Evolutionary conservation across 345 rosid species (phyloP).

Genomic region (Eucalyptus fibrosa): DNA sequence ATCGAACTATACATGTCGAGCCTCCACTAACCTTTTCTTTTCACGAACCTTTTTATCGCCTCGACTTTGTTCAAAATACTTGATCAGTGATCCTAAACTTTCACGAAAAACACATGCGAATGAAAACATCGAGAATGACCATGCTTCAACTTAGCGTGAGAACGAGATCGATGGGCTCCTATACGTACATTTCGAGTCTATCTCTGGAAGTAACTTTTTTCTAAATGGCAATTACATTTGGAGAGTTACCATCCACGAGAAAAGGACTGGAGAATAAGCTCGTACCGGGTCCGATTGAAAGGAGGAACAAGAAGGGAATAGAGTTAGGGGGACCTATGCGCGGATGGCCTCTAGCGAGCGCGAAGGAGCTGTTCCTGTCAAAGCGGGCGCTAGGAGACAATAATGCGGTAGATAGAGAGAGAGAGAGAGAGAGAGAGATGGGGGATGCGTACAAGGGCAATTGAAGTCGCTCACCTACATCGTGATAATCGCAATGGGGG

Average conservation of each 20-base stretch:
- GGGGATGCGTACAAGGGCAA: not conserved
- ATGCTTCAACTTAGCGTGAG: not conserved
- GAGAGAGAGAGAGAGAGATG: not conserved
- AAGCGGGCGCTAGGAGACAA: not conserved
- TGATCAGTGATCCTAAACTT: not conserved
- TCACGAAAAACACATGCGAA: accelerated
- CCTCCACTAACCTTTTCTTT: not conserved
- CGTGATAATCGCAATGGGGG: not conserved
- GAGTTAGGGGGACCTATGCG: not conserved
- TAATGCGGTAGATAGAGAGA: not conserved
- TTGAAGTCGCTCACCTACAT: not conserved
- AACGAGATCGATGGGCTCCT: not conserved
- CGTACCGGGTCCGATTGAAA: not conserved
- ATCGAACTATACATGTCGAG: not conserved
- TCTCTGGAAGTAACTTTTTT: not conserved
- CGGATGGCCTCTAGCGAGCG: not conserved
- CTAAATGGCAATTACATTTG: not conserved
- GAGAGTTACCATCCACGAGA: not conserved
- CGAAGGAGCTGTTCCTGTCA: not conserved
- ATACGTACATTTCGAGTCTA: not conserved
- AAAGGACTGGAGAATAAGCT: not conserved
- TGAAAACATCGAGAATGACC: not conserved
- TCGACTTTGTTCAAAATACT: not conserved
- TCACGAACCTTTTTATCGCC: not conserved
- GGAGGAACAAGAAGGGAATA: not conserved